Evolutionary conservation across 768 basidiomycete genomes (phyloP), one percentile per base, ranked within the genome.

Genomic region (Crucibulum laeve): DNA sequence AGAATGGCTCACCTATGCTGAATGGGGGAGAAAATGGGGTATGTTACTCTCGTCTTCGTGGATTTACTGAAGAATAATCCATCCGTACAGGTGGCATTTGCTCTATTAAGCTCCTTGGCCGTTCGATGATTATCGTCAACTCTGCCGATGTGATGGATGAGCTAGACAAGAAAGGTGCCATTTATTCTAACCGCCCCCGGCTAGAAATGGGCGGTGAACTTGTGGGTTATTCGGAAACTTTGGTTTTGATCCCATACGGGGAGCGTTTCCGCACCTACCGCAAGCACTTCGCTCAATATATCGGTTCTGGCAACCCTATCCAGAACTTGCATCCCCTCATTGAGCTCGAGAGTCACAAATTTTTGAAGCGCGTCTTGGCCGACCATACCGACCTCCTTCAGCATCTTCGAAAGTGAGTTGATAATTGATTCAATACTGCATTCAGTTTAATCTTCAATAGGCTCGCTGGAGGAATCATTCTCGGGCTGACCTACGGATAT

Each of bases 21-120:
- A 77, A 33, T 73, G 79, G 72, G 71, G 76, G 2, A 59, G 60
- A n/a, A 70, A 71, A 60, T 81, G 70, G 49, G 78, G 79, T 72
- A 36, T 1, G 67, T 53, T 5, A 18, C 2, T 37, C 17, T 19
- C 4, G 7, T 22, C 33, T 34, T 40, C 40, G 43, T 19, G 18
- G 26, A 25, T 36, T 5, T 32, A 7, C 25, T 17, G 21, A 28
- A 8, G 25, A 5, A 23, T 26, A 43, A n/a, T 24, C 39, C 30
- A 24, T 25, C 14, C 22, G 6, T 14, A 11, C 38, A 75, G 72
- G 73, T 32, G 68, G 51, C 4, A 61, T 68, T 18, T 49, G 58
- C 28, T 71, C 58, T 3, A 61, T 75, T 18, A 66, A 54, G 21
- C 57, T 74, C 10, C 48, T 80, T 5, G 74, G 75, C 4, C 63